Evolutionary conservation across 2,329 filamentous ascomycete genomes (phyloP), one percentile per base, ranked within the genome.

Genomic region (Calonectria naviculata): DNA sequence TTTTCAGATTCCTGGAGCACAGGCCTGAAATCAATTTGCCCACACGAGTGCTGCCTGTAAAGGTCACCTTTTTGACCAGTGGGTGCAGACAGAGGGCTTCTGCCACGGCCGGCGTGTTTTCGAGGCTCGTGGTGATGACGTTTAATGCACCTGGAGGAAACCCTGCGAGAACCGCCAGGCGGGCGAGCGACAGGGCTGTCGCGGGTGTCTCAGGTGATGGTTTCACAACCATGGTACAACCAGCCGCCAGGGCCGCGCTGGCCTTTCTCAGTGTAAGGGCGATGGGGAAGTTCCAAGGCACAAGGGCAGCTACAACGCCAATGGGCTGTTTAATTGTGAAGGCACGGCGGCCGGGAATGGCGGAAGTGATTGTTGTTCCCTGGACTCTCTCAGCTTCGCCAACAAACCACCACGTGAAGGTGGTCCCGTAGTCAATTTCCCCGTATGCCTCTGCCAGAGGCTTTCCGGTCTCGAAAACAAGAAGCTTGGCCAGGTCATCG

Each of bases 181-280:
- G 88, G 0, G 91, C 92, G 12, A 95, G 83, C 0, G 92, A 91
- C 36, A 94, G 89, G 1, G 91, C 89, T 28, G 93, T 94, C 77
- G 94, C 89, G 0, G 93, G 94, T 3, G 93, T 95, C 80, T 94
- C 92, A 0, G 92, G 92, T 5, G 90, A 92, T 2, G 93, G 91
- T 83, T 94, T 94, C 19, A 90, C 86, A 19, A 95, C 86, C 90
- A 95, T 94, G 1, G 92, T 94, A 80, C 93, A 94, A 24, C 93
- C 93, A 15, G 93, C 93, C 28, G 93, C 93, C 31, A 95, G 84
- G 1, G 90, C 90, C 0, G 90, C 84, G 2, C 81, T 84, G 10
- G 84, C 81, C 71, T 88, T 88, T 21, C 86, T 78, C 26, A 86
- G 81, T 9, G 87, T 82, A 81, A 90, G 87, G 13, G 86, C 87